Conservation (phyloP, 352 stramenopile genomes). For the Phytophthora vignae region DNA sequence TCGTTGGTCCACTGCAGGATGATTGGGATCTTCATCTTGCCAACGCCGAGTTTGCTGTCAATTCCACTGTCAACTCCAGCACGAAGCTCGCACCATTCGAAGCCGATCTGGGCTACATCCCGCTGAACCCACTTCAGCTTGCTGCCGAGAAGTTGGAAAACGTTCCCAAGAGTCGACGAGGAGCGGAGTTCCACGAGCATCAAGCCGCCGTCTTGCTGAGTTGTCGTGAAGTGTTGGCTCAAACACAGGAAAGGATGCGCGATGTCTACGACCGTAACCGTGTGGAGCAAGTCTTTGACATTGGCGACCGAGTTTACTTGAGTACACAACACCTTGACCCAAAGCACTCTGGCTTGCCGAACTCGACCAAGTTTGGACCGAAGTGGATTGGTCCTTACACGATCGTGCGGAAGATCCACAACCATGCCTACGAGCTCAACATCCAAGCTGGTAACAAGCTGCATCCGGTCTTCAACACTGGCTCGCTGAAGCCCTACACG, state of each 20-base stretch:
- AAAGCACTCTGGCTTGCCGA: conserved; percentile 17
- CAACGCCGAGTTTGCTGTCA: too few relatives aligned
- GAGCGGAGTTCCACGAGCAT: conserved; percentile 9
- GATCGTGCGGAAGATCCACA: conserved; percentile 15
- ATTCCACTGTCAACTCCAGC: too few relatives aligned
- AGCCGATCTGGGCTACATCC: conserved; percentile 18
- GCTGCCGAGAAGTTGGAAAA: neutral
- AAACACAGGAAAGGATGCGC: conserved; percentile 16
- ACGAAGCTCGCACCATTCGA: conserved; percentile 29
- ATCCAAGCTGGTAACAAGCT: conserved; percentile 25
- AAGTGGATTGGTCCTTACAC: conserved; percentile 28
- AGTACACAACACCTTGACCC: conserved; percentile 20
- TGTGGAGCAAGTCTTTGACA: conserved; percentile 12
- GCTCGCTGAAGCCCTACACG: conserved; percentile 17
- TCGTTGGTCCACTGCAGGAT: too few relatives aligned
- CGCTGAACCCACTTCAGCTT: conserved; percentile 1
- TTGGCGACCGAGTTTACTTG: conserved; percentile 27
- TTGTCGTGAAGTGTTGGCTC: conserved; percentile 12
- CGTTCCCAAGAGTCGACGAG: neutral
- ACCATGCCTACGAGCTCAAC: conserved; percentile 33
- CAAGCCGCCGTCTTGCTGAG: conserved; percentile 12
- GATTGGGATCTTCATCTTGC: too few relatives aligned
- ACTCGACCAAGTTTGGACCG: conserved; percentile 20
- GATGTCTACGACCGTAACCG: conserved; percentile 24
- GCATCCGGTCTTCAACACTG: conserved; percentile 24